Base-by-base conservation (phyloP, 345 rosid species). In the Mangifera indica region DNA sequence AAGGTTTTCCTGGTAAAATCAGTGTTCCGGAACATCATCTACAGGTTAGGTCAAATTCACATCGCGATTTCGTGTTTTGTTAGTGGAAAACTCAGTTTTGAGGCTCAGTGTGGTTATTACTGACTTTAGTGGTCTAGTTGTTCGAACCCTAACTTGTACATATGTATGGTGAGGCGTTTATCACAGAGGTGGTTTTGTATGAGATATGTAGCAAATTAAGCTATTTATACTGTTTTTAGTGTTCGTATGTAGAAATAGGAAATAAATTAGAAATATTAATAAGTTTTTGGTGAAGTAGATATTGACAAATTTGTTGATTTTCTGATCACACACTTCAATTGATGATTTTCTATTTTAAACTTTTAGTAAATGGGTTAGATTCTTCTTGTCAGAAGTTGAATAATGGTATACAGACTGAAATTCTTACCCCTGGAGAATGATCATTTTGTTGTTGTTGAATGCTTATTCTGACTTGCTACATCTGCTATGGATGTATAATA, bases 61-160 rank as follows among this genome's bases (percentile, higher is more conserved):
- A 2, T 6, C 8, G 0, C 12, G 34, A 3, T 17, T 25, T 66
- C 29, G 37, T 32, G 67, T 11, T n/a, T n/a, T 7, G 13, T 7
- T 53, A 6, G 60, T 53, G 15, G 26, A 29, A 15, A 20, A 6
- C n/a, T 2, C 32, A 56, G 60, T 29, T 67, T 10, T 1, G 11
- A 9, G 34, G 60, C 60, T 67, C 2, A 13, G 10, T 67, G n/a
- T 13, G 46, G 20, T 54, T 25, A 34, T 49, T 49, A 0, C 22
- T 15, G 37, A 32, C 32, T 51, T 22, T 21, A 21, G 5, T 49
- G 34, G 22, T 52, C 24, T 22, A 51, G 15, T 52, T 32, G 53
- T 48, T 52, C 46, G 53, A 60, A 37, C 74, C 66, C 60, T 71
- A 58, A 70, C 58, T 7, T 71, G n/a, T 34, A 21, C 45, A 10